Percentiles rank a stretch among this genome's conserved stretches.
Conservation (phyloP, 805 yeast species). For the Teunomyces kruisii region DNA sequence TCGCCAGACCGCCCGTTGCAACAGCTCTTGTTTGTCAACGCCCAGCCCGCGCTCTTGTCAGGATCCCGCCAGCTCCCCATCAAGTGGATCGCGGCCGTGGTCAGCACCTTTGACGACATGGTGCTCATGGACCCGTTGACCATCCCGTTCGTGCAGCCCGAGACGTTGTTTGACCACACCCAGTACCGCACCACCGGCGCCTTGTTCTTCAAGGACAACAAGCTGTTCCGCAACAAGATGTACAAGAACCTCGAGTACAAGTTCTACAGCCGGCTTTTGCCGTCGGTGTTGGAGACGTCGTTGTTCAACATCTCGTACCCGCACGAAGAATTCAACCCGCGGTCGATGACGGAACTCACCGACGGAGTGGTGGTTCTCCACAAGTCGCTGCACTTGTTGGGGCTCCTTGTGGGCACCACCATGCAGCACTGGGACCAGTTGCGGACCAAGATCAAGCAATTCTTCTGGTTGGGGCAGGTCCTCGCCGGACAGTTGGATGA, state of each 20-base stretch:
- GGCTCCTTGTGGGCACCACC: slow-evolving; percentile 8
- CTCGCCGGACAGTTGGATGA: slow-evolving; percentile 3
- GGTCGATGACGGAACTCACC: not conserved
- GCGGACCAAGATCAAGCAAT: slow-evolving; percentile 6
- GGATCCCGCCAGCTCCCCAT: not conserved
- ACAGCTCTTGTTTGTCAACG: not conserved
- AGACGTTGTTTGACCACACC: slow-evolving; percentile 5
- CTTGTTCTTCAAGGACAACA: slow-evolving; percentile 24
- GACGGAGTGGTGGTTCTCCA: slow-evolving; percentile 8
- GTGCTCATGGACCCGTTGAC: slow-evolving; percentile 8
- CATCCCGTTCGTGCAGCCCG: slow-evolving; percentile 10
- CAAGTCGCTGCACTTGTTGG: slow-evolving; percentile 8
- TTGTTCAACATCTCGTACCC: not conserved
- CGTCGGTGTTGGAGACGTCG: not conserved
- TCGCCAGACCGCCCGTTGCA: not conserved
- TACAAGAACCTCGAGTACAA: slow-evolving; percentile 4
- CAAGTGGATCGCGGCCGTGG: slow-evolving; percentile 9
- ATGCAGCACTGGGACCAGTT: slow-evolving; percentile 8
- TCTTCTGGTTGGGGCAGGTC: slow-evolving; percentile 12
- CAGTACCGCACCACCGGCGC: slow-evolving; percentile 19
- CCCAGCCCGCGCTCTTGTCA: not conserved
- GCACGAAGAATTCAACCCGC: not conserved
- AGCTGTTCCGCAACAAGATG: not conserved
- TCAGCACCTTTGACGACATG: slow-evolving; percentile 10
- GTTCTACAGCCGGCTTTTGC: slow-evolving; percentile 1